These are phyloP conservation scores for Tylopilus intermedius DNA, from an alignment of 768 basidiomycete species.

Conservation along the genomic window DNA sequence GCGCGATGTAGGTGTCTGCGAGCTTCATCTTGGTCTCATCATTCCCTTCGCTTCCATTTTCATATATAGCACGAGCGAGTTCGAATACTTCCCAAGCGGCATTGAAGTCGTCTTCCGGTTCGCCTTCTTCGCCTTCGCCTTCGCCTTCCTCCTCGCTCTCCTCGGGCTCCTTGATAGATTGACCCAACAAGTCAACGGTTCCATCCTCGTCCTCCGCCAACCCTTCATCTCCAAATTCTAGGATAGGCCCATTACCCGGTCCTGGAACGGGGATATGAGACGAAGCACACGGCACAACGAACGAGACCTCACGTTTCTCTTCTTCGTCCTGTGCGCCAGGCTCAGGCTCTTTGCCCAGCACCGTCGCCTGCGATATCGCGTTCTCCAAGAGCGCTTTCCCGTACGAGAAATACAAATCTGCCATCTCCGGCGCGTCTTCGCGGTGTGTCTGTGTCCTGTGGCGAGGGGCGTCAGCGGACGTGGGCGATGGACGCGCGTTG, in stretches of 20 bases:
- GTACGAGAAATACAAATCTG: slow-evolving; percentile 86
- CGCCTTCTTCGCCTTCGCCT: slow-evolving; percentile 65
- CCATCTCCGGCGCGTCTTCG: slow-evolving; percentile 78
- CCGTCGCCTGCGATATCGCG: slow-evolving; percentile 78
- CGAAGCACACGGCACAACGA: not conserved
- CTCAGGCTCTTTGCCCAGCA: slow-evolving; percentile 82
- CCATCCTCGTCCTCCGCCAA: slow-evolving; percentile 55
- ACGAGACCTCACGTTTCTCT: slow-evolving; percentile 31
- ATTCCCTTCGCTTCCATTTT: slow-evolving; percentile 54
- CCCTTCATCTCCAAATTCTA: slow-evolving; percentile 80
- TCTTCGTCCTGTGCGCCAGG: slow-evolving; percentile 40
- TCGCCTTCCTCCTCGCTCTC: slow-evolving; percentile 42
- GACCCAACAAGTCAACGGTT: slow-evolving; percentile 61
- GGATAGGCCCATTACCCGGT: slow-evolving; percentile 49
- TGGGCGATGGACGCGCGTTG: not conserved
- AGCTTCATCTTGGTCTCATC: slow-evolving; percentile 72
- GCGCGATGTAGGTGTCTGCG: slow-evolving; percentile 83
- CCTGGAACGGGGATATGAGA: slow-evolving; percentile 25
- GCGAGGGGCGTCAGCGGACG: not conserved
- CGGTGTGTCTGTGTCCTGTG: slow-evolving; percentile 66
- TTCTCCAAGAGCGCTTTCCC: slow-evolving; percentile 92
- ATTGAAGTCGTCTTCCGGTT: slow-evolving; percentile 96
- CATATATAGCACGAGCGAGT: slow-evolving; percentile 82
- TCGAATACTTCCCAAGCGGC: slow-evolving; percentile 98
- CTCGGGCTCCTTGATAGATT: slow-evolving; percentile 47